Percentiles rank a stretch among this genome's conserved stretches.
phyloP scores from a whole-genome alignment of 2,329 filamentous ascomycete genomes.

The Penicillium fuscoglaucum region DNA sequence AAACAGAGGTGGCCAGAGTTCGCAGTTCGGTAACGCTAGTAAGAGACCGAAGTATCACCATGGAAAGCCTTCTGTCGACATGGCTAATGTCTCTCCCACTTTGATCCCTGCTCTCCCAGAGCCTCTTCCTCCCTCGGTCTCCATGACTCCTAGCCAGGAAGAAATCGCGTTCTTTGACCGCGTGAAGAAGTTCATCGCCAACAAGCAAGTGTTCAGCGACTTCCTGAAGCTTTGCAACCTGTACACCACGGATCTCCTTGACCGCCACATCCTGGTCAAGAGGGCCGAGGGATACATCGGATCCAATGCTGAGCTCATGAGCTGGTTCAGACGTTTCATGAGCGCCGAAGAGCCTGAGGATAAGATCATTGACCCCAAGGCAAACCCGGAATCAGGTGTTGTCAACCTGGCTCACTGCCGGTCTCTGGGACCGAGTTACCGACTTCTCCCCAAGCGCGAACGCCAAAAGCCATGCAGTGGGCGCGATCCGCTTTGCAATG shows the following conservation, averaged over 20 bases:
- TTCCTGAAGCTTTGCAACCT: slow-evolving; percentile 97
- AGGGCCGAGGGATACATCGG: slow-evolving; percentile 85
- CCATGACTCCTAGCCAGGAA: slow-evolving; percentile 73
- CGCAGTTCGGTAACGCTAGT: slow-evolving; percentile 47
- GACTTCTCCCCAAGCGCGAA: slow-evolving; percentile 85
- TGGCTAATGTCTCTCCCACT: slow-evolving; percentile 73
- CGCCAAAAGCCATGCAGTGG: slow-evolving; percentile 89
- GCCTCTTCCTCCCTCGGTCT: slow-evolving; percentile 74
- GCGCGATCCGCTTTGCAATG: slow-evolving; percentile 89
- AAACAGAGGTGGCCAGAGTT: slow-evolving; percentile 36
- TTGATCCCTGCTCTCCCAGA: slow-evolving; percentile 85
- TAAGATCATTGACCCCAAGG: slow-evolving; percentile 74
- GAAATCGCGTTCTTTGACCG: slow-evolving; percentile 94
- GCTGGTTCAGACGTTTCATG: slow-evolving; percentile 83
- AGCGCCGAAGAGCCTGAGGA: slow-evolving; percentile 71
- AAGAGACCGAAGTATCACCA: slow-evolving; percentile 75
- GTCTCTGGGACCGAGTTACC: slow-evolving; percentile 92
- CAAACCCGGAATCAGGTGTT: slow-evolving; percentile 69
- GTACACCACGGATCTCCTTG: slow-evolving; percentile 89
- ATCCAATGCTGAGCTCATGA: slow-evolving; percentile 82
- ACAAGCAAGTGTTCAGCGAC: slow-evolving; percentile 89
- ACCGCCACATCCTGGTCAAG: slow-evolving; percentile 76
- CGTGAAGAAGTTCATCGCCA: slow-evolving; percentile 93
- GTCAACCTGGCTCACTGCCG: slow-evolving; percentile 95
- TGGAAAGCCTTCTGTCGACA: slow-evolving; percentile 58